A percentile compares a stretch with the other conserved stretches of the same genome.
These are phyloP conservation scores for Phytopythium chamaehyphon DNA, from an alignment of 352 stramenopile genomes.

Conservation along the genomic window DNA sequence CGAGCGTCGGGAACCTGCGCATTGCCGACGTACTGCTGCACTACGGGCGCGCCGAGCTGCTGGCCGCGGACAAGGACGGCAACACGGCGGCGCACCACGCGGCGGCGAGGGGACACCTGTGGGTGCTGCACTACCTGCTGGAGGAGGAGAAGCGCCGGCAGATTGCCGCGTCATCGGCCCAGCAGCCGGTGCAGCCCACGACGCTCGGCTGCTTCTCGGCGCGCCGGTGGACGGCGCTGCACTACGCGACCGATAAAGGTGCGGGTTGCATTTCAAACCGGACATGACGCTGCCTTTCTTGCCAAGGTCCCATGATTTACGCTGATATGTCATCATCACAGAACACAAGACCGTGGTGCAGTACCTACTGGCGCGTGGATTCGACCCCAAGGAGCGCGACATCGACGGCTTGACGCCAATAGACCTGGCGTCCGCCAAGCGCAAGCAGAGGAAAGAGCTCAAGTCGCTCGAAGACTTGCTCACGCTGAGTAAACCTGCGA, in stretches of 20 bases:
- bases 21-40: constrained; percentile 56
- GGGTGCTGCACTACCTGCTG: constrained; percentile 70
- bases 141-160: constrained; percentile 33
- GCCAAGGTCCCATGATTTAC: too few relatives aligned
- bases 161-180: constrained; percentile 12
- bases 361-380: constrained; percentile 56
- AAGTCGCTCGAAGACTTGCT: constrained; percentile 51
- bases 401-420: constrained; percentile 39
- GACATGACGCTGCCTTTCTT: neutral
- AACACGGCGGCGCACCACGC: constrained; percentile 74
- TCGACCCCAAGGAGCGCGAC: constrained; percentile 45
- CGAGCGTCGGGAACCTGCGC: constrained; percentile 61
- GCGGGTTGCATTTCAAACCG: neutral
- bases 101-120: constrained; percentile 62
- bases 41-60: constrained; percentile 42
- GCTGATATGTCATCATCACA: constrained; percentile 12
- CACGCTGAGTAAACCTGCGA: constrained; percentile 25
- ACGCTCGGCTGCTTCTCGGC: constrained; percentile 29
- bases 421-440: constrained; percentile 31
- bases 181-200: constrained; percentile 12
- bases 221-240: constrained; percentile 35
- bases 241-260: constrained; percentile 53
- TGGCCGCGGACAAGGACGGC: constrained; percentile 46
- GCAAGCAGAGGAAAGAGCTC: constrained; percentile 24
- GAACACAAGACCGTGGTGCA: constrained; percentile 67